These are phyloP conservation scores for Lasiosphaeris hirsuta DNA, from an alignment of 495 filamentous ascomycete species.

Conservation along the genomic window DNA sequence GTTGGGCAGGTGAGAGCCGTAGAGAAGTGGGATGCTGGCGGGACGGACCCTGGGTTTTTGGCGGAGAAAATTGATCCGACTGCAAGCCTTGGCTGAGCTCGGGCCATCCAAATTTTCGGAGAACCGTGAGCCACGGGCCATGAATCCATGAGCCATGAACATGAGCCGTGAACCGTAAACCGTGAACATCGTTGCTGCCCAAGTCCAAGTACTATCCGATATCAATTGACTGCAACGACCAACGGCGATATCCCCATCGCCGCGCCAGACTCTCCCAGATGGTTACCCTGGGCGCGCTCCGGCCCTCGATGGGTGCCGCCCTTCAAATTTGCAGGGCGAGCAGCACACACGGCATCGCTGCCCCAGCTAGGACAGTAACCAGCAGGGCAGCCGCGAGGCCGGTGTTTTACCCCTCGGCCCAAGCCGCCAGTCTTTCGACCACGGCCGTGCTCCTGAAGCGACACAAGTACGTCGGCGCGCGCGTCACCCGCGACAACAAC, in stretches of 20 bases:
- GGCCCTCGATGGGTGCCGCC: slow-evolving; percentile 40
- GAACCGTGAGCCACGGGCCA: slow-evolving; percentile 3
- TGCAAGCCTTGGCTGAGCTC: slow-evolving; percentile 16
- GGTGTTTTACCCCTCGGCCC: not conserved
- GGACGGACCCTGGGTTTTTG: slow-evolving; percentile 4
- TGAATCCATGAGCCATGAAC: not conserved
- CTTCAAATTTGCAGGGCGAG: slow-evolving; percentile 14
- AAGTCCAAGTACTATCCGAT: not conserved
- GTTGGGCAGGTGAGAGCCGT: not conserved
- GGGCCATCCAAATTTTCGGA: slow-evolving; percentile 33
- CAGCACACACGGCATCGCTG: not conserved
- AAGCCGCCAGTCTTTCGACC: slow-evolving; percentile 34
- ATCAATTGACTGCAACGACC: not conserved
- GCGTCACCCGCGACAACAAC: slow-evolving; percentile 57
- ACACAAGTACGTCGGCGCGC: slow-evolving; percentile 33
- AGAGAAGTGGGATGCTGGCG: not conserved
- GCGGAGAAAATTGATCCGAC: slow-evolving; percentile 7
- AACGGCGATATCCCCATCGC: not conserved
- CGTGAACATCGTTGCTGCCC: too few species aligned
- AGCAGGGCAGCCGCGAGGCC: not conserved
- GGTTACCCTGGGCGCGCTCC: slow-evolving; percentile 42
- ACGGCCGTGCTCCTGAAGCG: slow-evolving; percentile 34
- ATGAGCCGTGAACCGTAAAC: too few species aligned
- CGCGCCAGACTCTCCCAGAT: slow-evolving; percentile 21
- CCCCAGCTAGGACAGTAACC: not conserved